Conservation (phyloP, 2,329 filamentous ascomycete species). For the Cercospora sesami region DNA sequence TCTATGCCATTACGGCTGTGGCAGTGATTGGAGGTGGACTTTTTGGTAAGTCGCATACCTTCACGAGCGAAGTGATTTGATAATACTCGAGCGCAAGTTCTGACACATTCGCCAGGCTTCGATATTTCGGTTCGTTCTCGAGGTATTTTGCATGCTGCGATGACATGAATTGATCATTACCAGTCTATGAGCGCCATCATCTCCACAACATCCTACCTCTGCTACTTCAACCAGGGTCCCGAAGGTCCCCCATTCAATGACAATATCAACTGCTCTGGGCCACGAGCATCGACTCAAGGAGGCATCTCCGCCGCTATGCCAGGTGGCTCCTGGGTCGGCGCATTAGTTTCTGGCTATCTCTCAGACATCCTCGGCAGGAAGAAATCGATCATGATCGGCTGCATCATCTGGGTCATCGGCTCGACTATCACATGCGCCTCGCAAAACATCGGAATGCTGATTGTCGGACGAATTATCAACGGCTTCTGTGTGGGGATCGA, state of each 20-base stretch:
- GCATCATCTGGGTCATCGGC: conserved; percentile 55
- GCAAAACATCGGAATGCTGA: conserved; percentile 69
- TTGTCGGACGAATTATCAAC: conserved; percentile 68
- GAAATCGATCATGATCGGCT: conserved; percentile 49
- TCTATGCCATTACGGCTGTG: conserved; percentile 58
- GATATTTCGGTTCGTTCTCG: not conserved
- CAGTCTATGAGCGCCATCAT: conserved; percentile 64
- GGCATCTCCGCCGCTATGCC: conserved; percentile 71
- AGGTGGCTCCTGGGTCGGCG: conserved; percentile 67
- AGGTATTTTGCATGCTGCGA: not conserved
- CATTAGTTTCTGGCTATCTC: conserved; percentile 59
- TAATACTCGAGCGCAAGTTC: not conserved
- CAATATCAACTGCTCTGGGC: conserved; percentile 52
- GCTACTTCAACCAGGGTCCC: conserved; percentile 65
- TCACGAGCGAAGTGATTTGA: not conserved
- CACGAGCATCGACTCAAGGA: conserved; percentile 59
- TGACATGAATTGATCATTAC: not conserved
- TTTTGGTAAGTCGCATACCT: conserved; percentile 45
- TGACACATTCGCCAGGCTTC: not conserved
- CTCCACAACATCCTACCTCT: conserved; percentile 67
- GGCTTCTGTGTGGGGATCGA: conserved; percentile 73
- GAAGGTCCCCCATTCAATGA: conserved; percentile 36
- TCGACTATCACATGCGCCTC: conserved; percentile 63
- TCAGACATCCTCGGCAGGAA: conserved; percentile 60
- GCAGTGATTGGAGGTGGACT: conserved; percentile 64